These are phyloP conservation scores for Cotoneaster glaucophyllus DNA, from an alignment of 306 rosid species.

Conservation along the genomic window DNA sequence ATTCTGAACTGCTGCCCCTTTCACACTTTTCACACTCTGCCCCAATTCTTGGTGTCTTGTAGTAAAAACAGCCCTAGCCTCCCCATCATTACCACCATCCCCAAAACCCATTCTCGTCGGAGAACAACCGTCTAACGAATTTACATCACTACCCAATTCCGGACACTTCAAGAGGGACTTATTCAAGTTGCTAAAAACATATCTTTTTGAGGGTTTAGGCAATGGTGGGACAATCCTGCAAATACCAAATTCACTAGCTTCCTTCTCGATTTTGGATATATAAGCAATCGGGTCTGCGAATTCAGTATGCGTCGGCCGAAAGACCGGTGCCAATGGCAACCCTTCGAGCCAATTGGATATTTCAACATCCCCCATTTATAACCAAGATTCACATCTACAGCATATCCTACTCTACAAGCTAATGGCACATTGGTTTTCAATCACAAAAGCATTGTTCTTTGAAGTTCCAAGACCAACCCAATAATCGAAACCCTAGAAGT, in stretches of 20 bases:
- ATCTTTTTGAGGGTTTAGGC: constrained; percentile 82
- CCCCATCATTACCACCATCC: constrained; percentile 46
- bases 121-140: constrained; percentile 24
- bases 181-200: constrained; percentile 69
- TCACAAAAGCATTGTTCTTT: constrained; percentile 20
- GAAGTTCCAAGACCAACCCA: constrained; percentile 7
- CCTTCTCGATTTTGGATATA: constrained; percentile 93
- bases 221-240: constrained; percentile 93
- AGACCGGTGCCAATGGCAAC: constrained; percentile 93
- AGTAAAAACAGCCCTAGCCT: constrained; percentile 72
- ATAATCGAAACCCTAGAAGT: constrained; percentile 52
- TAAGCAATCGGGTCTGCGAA: constrained; percentile 96
- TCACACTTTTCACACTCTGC: constrained; percentile 48
- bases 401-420: constrained; percentile 16
- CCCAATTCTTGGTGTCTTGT: constrained; percentile 97
- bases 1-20: constrained; percentile 49
- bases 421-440: constrained; percentile 12
- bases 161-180: constrained; percentile 74
- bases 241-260: constrained; percentile 85
- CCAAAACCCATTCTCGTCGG: constrained; percentile 22
- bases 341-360: constrained; percentile 78
- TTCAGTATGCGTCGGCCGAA: constrained; percentile 93
- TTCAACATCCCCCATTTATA: constrained; percentile 73
- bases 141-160: constrained; percentile 42
- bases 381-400: constrained; percentile 26